Conservation (phyloP, 2,329 filamentous ascomycete species). For the Colletotrichum sansevieriae region DNA sequence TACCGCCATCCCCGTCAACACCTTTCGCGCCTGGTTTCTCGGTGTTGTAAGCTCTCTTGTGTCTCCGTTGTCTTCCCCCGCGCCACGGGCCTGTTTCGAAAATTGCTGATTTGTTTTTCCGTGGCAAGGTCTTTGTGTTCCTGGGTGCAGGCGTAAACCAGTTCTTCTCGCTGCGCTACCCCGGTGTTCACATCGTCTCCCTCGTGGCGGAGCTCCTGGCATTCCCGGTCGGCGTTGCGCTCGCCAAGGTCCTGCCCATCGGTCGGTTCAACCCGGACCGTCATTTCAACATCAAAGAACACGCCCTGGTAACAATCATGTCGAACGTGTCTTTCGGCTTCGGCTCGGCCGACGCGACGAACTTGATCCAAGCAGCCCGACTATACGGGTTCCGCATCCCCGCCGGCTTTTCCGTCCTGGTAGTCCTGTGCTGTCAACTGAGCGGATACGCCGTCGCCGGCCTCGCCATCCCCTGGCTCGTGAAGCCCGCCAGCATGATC, state of each 20-base stretch:
- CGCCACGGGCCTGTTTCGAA: no score
- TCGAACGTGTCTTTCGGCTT: constrained; percentile 63
- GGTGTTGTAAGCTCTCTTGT: constrained; percentile 53
- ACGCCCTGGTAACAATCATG: constrained; percentile 62
- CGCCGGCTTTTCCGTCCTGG: constrained; percentile 48
- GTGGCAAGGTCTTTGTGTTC: constrained; percentile 43
- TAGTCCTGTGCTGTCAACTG: constrained; percentile 61
- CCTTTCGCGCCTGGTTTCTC: constrained; percentile 59
- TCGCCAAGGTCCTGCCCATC: constrained; percentile 54
- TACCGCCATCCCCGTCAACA: constrained; percentile 47
- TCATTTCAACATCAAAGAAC: constrained; percentile 61
- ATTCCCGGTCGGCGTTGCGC: constrained; percentile 56
- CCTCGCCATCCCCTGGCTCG: constrained; percentile 56
- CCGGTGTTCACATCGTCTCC: constrained; percentile 52
- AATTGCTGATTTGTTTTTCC: no score
- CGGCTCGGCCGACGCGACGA: constrained; percentile 49
- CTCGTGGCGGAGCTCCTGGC: constrained; percentile 54
- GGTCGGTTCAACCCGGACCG: constrained; percentile 56
- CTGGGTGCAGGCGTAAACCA: constrained; percentile 52
- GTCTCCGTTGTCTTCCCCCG: no score
- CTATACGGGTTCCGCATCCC: constrained; percentile 56
- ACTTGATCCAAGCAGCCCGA: constrained; percentile 57
- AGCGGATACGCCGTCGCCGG: constrained; percentile 63
- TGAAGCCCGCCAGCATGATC: constrained; percentile 59
- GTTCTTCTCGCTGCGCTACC: constrained; percentile 57